Conservation (phyloP, 441 rosid genomes). For the Breynia disticha region DNA sequence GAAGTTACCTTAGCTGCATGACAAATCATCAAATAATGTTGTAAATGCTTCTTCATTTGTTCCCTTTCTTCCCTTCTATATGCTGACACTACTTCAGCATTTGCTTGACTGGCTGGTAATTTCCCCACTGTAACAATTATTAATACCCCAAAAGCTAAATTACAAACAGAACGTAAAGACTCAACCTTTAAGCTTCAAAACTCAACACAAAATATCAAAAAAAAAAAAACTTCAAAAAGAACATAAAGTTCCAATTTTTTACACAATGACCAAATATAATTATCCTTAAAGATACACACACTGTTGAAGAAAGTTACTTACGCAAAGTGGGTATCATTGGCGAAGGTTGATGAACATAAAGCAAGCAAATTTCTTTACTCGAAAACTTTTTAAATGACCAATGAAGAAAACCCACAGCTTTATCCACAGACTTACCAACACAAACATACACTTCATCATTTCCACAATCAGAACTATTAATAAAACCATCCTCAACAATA, state of each 20-base stretch:
- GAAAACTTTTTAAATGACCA: conserved; percentile 38
- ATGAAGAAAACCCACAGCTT: conserved; percentile 33
- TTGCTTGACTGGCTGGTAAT: conserved; percentile 57
- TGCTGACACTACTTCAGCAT: conserved; percentile 31
- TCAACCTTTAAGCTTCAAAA: too few relatives aligned
- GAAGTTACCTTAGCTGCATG: conserved; percentile 29
- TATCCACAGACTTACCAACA: conserved; percentile 41
- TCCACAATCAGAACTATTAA: neutral
- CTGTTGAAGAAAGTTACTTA: conserved; percentile 15
- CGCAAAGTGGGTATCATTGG: conserved; percentile 46
- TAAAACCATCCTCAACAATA: conserved; percentile 23
- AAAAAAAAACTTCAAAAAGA: too few relatives aligned
- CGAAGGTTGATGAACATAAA: conserved; percentile 57
- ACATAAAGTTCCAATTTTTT: too few relatives aligned
- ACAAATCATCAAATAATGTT: conserved; percentile 30
- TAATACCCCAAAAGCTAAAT: too few relatives aligned
- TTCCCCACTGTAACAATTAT: conserved; percentile 48
- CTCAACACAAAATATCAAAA: too few relatives aligned
- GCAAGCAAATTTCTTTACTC: conserved; percentile 34
- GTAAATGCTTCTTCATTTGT: conserved; percentile 32
- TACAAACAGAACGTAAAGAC: too few relatives aligned
- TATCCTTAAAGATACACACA: neutral
- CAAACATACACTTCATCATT: conserved; percentile 44
- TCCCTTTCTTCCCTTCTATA: conserved; percentile 46
- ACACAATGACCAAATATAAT: too few relatives aligned